Evolutionary conservation across 2,329 filamentous ascomycete genomes (phyloP), one percentile per base, ranked within the genome.

Genomic region (Aspergillus sp.): DNA sequence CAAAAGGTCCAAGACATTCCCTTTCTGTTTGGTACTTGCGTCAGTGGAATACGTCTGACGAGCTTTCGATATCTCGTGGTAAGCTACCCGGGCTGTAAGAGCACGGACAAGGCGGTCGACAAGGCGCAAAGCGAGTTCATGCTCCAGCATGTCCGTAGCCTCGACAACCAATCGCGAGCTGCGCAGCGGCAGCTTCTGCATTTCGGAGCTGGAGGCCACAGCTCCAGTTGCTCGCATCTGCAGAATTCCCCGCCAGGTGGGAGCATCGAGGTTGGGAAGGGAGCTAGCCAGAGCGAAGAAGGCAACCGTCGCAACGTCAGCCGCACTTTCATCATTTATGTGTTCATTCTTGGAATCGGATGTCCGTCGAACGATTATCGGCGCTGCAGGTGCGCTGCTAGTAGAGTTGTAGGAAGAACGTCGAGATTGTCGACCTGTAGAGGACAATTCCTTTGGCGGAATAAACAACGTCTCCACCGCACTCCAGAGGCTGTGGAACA

Each of bases 61-160:
- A 5, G 71, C 59, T 52, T 73, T 72, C 6, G 75, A 71, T 41
- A 81, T 77, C 52, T 79, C 77, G 54, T 77, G 64, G 50, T 78
- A 80, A 31, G 78, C 78, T 41, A 73, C 66, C 9, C 79, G 74
- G 17, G 76, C 76, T 5, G 75, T 76, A 45, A 83, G 73, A 45
- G 73, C 79, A 47, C 74, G 72, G 19, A 79, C 71, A 31, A 83
- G 63, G 10, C 77, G 74, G 45, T 73, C 73, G n/a, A 78, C 67
- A 29, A 83, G 67, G 19, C 78, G 75, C 42, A 81, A 61, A 16
- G 78, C 79, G 21, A 78, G 69, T 36, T 81, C 78, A 62, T 81
- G 76, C 54, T 81, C 79, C 13, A 81, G 65, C 34, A 70, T 71
- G 58, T 81, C 75, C 55, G 63, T 70, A 4, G 66, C 60, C 23